A percentile compares a stretch with the other conserved stretches of the same genome.
phyloP scores from a whole-genome alignment of 305 asterid species.

The Ajuga reptans region DNA sequence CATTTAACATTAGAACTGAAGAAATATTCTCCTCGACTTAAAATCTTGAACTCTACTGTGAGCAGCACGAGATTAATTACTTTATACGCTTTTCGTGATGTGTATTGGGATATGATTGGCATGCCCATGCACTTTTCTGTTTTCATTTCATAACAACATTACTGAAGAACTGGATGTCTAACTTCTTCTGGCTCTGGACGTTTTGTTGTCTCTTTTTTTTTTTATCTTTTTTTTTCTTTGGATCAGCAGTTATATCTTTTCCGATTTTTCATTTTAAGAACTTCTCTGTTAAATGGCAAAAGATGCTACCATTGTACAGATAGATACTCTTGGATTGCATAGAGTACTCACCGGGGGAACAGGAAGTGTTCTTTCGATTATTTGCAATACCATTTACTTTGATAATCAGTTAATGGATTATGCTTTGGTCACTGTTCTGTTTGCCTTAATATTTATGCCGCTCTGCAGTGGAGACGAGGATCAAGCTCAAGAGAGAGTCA shows the following conservation, averaged over 20 bases:
- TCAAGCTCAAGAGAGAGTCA: slow-evolving; percentile 95
- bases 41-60: neutral
- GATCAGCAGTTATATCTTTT: neutral
- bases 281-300: neutral
- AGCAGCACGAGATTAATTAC: neutral
- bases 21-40: neutral
- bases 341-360: neutral
- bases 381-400: neutral
- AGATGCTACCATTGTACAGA: neutral
- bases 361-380: neutral
- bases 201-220: neutral
- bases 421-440: neutral
- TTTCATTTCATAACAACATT: neutral
- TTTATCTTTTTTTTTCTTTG: neutral
- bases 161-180: neutral
- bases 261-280: neutral
- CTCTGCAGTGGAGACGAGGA: slow-evolving; percentile 90
- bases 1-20: neutral
- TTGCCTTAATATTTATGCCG: slow-evolving; percentile 20
- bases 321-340: neutral
- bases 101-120: neutral
- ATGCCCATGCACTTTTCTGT: neutral
- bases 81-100: neutral
- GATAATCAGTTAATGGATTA: neutral
- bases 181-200: neutral